Percentiles rank a stretch among this genome's conserved stretches.
Conservation (phyloP, 2,329 filamentous ascomycete genomes). For the Claviceps cyperi region DNA sequence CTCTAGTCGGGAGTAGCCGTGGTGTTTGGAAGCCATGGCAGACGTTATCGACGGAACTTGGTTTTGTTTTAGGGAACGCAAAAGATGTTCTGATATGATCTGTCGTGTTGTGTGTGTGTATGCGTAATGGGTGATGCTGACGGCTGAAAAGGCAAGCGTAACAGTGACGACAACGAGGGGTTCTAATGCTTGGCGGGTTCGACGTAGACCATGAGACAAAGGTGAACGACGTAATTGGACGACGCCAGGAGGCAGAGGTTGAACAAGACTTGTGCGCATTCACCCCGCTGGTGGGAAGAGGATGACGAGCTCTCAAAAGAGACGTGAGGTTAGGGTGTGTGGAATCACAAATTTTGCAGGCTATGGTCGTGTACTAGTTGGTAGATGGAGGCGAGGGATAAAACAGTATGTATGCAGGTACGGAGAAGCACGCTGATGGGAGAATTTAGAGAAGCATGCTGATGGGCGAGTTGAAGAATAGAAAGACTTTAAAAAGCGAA, state of each 20-base stretch:
- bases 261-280: neutral
- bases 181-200: neutral
- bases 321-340: neutral
- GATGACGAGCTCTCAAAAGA: neutral
- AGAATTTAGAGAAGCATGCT: too few species aligned
- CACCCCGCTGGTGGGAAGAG: neutral
- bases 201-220: neutral
- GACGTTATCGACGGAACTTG: slow-evolving; percentile 6
- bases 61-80: neutral
- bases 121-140: neutral
- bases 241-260: neutral
- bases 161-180: neutral
- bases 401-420: too few species aligned
- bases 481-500: too few species aligned
- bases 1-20: slow-evolving; percentile 9
- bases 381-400: neutral
- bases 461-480: too few species aligned
- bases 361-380: too few species aligned
- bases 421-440: too few species aligned
- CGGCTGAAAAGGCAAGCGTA: neutral
- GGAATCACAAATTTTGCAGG: neutral
- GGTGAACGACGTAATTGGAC: slow-evolving; percentile 1
- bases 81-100: neutral
- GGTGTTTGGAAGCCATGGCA: slow-evolving; percentile 2
- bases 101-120: neutral